These are phyloP conservation scores for Aureobasidium sp. DNA, from an alignment of 2,329 filamentous ascomycete genomes.

Conservation along the genomic window DNA sequence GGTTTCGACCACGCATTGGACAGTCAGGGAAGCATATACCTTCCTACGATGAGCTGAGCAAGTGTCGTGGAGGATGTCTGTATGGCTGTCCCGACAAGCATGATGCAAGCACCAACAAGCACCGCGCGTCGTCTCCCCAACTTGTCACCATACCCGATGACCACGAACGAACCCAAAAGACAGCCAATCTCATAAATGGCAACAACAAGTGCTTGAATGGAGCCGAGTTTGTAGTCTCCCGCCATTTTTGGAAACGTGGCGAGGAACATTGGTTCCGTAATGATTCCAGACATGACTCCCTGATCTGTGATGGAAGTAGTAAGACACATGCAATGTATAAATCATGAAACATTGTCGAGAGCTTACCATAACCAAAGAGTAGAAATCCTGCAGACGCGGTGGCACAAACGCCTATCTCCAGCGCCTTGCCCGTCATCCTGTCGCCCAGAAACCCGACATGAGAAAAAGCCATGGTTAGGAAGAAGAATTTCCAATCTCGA, in stretches of 20 bases:
- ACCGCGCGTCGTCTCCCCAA: conserved; percentile 19
- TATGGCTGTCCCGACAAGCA: conserved; percentile 29
- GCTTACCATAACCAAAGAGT: background rate
- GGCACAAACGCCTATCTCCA: conserved; percentile 1
- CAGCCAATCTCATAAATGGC: conserved; percentile 20
- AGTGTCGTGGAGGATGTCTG: conserved; percentile 26
- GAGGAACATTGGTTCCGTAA: conserved; percentile 8
- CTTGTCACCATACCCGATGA: conserved; percentile 19
- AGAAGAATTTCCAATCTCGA: too few relatives aligned
- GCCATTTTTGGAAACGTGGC: background rate
- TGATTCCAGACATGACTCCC: conserved; percentile 15
- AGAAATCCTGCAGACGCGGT: background rate
- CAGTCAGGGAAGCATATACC: background rate
- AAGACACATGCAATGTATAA: too few relatives aligned
- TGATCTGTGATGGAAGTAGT: background rate
- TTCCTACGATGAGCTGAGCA: conserved; percentile 29
- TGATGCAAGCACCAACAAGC: conserved; percentile 23
- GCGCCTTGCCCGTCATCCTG: background rate
- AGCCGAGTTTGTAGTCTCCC: background rate
- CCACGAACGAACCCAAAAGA: conserved; percentile 19
- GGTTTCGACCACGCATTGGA: background rate
- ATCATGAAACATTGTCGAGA: too few relatives aligned
- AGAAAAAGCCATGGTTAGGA: background rate
- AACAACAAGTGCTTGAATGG: conserved; percentile 1
- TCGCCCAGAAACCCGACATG: background rate